A percentile compares a stretch with the other conserved stretches of the same genome.
phyloP scores from a whole-genome alignment of 306 rosid species.

The Lathyrus sativus region DNA sequence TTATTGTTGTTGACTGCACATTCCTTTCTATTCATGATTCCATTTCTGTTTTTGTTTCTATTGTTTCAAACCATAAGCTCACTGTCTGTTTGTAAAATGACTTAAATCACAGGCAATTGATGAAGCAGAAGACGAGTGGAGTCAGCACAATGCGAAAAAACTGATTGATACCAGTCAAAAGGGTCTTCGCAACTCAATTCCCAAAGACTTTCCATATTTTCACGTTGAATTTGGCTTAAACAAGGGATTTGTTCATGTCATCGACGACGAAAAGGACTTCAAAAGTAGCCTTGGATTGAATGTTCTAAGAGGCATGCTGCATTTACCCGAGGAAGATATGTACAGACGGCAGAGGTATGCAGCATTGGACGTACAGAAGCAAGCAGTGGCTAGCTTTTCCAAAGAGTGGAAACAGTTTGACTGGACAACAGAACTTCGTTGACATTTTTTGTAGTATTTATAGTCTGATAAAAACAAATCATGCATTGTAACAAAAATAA shows the following conservation, averaged over 20 bases:
- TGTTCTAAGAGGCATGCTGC: slow-evolving; percentile 81
- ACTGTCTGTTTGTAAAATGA: slow-evolving; percentile 3
- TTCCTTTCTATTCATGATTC: not conserved
- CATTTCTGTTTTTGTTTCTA: not conserved
- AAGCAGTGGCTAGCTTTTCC: slow-evolving; percentile 64
- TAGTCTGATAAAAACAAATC: not conserved
- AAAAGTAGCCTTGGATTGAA: slow-evolving; percentile 70
- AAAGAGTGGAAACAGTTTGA: slow-evolving; percentile 73
- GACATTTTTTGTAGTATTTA: not conserved
- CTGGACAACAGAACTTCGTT: slow-evolving; percentile 55
- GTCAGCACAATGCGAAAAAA: slow-evolving; percentile 87
- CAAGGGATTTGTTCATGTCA: slow-evolving; percentile 83
- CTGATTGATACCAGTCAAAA: slow-evolving; percentile 78
- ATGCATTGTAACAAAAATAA: slow-evolving; percentile 14
- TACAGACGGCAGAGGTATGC: slow-evolving; percentile 61
- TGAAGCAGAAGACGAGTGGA: slow-evolving; percentile 95
- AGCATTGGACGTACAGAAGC: slow-evolving; percentile 62
- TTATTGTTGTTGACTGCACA: not conserved
- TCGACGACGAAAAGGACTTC: slow-evolving; percentile 80
- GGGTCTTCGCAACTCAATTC: slow-evolving; percentile 81
- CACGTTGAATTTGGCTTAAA: slow-evolving; percentile 83
- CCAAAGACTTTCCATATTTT: slow-evolving; percentile 76
- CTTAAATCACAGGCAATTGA: slow-evolving; percentile 70
- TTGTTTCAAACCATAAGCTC: not conserved
- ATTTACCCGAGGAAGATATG: slow-evolving; percentile 82